Evolutionary conservation across 805 yeast species (phyloP).

Genomic region (Candida cerambycidarum): DNA sequence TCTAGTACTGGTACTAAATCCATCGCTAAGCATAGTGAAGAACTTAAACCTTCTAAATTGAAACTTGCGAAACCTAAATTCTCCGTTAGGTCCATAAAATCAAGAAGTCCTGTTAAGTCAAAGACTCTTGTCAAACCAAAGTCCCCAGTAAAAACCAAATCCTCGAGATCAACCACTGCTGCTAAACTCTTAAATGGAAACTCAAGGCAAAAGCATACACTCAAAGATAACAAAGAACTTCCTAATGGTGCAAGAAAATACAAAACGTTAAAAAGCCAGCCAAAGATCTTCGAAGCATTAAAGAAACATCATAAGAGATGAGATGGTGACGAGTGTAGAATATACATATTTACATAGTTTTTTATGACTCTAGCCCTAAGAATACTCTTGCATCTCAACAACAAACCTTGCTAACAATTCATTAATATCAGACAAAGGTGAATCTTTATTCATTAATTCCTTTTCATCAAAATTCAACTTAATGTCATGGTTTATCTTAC

Average conservation of each 20-base stretch:
- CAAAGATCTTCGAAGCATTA: not conserved
- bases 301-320: conserved; percentile 2
- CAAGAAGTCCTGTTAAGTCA: no score
- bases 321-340: not conserved
- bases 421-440: conserved; percentile 12
- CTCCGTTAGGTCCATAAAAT: no score
- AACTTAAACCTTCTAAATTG: no score
- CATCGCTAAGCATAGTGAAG: no score
- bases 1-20: not conserved
- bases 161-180: no score
- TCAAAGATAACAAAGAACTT: no score
- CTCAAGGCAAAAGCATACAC: no score
- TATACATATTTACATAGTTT: not conserved
- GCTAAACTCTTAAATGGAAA: no score
- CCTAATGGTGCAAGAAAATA: no score
- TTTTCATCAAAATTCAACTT: conserved; percentile 11
- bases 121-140: no score
- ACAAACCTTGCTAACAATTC: conserved; percentile 11
- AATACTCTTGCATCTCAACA: conserved; percentile 7
- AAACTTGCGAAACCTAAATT: no score
- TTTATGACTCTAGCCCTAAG: not conserved
- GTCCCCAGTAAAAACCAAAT: no score
- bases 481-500: conserved; percentile 18
- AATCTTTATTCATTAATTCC: conserved; percentile 5
- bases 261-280: not conserved